Percentiles rank a stretch among this genome's conserved stretches.
Evolutionary conservation across 2,329 filamentous ascomycete species (phyloP).

Genomic region (Colletotrichum musicola): DNA sequence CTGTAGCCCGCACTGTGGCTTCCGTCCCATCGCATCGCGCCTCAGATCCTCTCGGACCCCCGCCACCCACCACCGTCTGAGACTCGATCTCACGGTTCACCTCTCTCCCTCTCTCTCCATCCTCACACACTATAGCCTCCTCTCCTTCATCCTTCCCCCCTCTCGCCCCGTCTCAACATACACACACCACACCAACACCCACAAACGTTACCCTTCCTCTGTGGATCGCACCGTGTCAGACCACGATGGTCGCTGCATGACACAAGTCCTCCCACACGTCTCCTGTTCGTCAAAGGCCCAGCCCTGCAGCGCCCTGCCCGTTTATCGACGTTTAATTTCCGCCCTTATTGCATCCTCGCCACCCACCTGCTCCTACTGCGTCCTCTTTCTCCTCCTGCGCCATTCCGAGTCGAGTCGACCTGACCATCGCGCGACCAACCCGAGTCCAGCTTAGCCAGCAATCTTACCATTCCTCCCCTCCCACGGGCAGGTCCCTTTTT

Average conservation of each 20-base stretch:
- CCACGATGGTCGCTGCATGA: slow-evolving; percentile 39
- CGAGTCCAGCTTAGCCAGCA: slow-evolving; percentile 35
- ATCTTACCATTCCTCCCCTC: slow-evolving; percentile 42
- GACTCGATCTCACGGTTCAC: background rate
- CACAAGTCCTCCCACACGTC: slow-evolving; percentile 35
- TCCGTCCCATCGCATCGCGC: slow-evolving; percentile 2
- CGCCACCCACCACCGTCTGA: slow-evolving; percentile 26
- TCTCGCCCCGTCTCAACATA: background rate
- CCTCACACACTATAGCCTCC: background rate
- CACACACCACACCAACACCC: background rate
- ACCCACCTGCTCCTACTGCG: slow-evolving; percentile 30
- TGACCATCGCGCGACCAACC: slow-evolving; percentile 38
- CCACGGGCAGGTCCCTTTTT: slow-evolving; percentile 50
- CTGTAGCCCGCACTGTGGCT: background rate
- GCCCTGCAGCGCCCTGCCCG: slow-evolving; percentile 35
- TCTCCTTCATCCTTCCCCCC: background rate
- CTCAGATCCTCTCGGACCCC: slow-evolving; percentile 26
- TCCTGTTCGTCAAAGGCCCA: slow-evolving; percentile 34
- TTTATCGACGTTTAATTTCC: slow-evolving; percentile 40
- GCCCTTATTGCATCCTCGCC: slow-evolving; percentile 38
- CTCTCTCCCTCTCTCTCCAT: background rate
- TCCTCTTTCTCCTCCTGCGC: slow-evolving; percentile 37
- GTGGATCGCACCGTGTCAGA: slow-evolving; percentile 38
- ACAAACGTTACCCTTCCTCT: slow-evolving; percentile 7
- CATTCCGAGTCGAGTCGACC: slow-evolving; percentile 37